These are phyloP conservation scores for Echria macrotheca DNA, from an alignment of 495 filamentous ascomycete genomes.

Conservation along the genomic window DNA sequence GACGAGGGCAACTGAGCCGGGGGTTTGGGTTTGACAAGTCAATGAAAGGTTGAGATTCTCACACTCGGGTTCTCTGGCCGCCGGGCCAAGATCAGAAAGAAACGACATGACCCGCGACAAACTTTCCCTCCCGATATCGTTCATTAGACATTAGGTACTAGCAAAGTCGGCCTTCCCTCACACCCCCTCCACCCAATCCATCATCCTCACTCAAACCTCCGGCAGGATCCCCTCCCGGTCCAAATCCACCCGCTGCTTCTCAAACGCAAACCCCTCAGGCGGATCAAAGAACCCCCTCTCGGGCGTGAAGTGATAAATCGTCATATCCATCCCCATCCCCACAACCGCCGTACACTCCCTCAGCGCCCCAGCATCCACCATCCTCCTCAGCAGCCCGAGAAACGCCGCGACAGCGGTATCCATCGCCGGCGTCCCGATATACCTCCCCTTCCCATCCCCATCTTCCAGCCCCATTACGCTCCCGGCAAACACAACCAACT, in stretches of 20 bases:
- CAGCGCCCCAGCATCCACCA: neutral
- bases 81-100: too few species aligned
- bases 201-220: too few species aligned
- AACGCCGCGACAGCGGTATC: neutral
- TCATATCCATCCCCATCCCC: neutral
- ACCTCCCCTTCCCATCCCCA: neutral
- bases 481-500: neutral
- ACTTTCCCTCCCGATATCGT: too few species aligned
- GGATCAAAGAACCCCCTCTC: neutral
- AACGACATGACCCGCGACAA: too few species aligned
- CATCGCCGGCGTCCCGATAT: neutral
- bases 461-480: neutral
- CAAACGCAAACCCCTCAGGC: neutral
- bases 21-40: too few species aligned
- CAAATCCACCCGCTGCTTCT: neutral
- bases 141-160: too few species aligned
- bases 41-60: too few species aligned
- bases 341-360: neutral
- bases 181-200: too few species aligned
- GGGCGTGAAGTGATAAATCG: neutral
- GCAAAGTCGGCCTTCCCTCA: too few species aligned
- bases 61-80: too few species aligned
- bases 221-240: too few species aligned
- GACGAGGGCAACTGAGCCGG: too few species aligned
- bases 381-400: neutral